phyloP scores from a whole-genome alignment of 441 rosid genomes.

The Syzygium syzygioides region DNA sequence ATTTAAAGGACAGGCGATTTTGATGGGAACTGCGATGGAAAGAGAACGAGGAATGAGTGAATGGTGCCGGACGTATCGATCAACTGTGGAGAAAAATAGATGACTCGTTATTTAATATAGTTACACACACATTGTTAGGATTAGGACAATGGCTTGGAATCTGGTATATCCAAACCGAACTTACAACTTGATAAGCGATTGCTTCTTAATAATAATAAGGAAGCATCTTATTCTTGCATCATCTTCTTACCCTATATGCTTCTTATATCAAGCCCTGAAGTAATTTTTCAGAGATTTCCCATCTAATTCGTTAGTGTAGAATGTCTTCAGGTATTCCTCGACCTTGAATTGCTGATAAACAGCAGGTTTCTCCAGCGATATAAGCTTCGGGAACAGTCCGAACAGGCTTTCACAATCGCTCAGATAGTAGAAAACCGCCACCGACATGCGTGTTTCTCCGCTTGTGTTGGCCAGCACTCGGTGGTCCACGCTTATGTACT shows the following conservation, averaged over 20 bases:
- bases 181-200: not conserved
- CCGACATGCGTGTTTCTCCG: slow-evolving; percentile 25
- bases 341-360: slow-evolving; percentile 19
- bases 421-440: slow-evolving; percentile 34
- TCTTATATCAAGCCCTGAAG: slow-evolving; percentile 6
- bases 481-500: slow-evolving; percentile 46
- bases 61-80: not conserved
- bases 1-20: not conserved
- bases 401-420: slow-evolving; percentile 16
- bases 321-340: slow-evolving; percentile 23
- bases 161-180: not conserved
- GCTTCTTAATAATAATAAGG: not conserved
- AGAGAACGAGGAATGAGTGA: not conserved
- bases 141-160: not conserved
- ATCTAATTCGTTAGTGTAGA: slow-evolving; percentile 33
- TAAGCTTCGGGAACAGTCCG: slow-evolving; percentile 35
- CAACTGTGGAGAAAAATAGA: not conserved
- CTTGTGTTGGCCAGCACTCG: slow-evolving; percentile 41
- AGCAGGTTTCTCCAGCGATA: slow-evolving; percentile 32
- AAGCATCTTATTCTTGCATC: not conserved
- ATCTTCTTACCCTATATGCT: not conserved
- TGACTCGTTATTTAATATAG: not conserved
- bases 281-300: slow-evolving; percentile 27
- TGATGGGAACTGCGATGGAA: not conserved
- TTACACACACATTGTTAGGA: not conserved